phyloP scores from a whole-genome alignment of 345 rosid genomes.

The Salix dunnii region DNA sequence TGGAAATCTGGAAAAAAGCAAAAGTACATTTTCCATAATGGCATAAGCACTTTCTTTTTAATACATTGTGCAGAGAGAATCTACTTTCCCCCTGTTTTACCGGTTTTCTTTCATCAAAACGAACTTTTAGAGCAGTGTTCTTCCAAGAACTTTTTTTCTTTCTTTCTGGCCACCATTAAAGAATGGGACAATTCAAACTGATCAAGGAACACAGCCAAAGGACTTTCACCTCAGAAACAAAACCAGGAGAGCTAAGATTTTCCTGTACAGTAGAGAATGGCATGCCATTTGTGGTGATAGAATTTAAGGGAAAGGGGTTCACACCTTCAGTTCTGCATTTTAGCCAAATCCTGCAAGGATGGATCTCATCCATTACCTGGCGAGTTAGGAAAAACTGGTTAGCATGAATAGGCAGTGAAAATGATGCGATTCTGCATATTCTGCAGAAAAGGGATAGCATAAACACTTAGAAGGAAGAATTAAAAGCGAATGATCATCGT shows the following conservation, averaged over 20 bases:
- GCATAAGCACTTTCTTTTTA: too few relatives aligned
- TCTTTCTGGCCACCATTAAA: neutral
- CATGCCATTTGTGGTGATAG: neutral
- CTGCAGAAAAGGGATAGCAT: neutral
- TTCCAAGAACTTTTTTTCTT: neutral
- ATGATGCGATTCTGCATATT: neutral
- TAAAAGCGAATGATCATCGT: neutral
- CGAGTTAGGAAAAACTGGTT: neutral
- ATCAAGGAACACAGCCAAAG: too few relatives aligned
- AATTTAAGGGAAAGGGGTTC: neutral
- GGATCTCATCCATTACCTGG: slow-evolving; percentile 13
- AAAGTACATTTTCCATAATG: too few relatives aligned
- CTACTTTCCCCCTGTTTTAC: neutral
- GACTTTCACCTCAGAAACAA: neutral
- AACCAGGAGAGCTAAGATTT: neutral
- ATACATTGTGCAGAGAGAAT: too few relatives aligned
- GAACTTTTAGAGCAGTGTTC: neutral
- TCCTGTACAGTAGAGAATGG: neutral
- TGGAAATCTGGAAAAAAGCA: too few relatives aligned
- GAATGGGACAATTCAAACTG: neutral
- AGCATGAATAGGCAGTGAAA: neutral
- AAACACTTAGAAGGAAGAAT: neutral
- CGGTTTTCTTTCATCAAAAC: neutral
- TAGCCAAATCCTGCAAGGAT: neutral
- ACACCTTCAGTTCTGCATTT: neutral